Evolutionary conservation across 352 stramenopile species (phyloP).

Genomic region (Phytopythium montanum): DNA sequence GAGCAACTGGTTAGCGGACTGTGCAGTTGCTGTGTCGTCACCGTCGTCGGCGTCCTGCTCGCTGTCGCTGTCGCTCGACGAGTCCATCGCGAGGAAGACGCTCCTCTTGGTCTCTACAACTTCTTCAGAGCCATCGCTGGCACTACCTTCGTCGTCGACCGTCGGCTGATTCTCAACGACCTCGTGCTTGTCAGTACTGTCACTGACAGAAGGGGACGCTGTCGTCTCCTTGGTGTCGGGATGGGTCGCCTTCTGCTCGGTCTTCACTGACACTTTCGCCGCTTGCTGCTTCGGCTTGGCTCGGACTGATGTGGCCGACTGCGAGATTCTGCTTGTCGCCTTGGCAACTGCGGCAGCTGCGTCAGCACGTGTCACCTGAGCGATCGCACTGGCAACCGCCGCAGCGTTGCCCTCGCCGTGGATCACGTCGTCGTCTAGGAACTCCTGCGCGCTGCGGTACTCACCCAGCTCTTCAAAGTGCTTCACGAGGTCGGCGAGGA

Average conservation of each 20-base stretch:
- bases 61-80: constrained; percentile 27
- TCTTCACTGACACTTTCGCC: constrained; percentile 3
- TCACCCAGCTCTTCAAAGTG: constrained; percentile 95
- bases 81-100: constrained; percentile 45
- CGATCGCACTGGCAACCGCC: constrained; percentile 5
- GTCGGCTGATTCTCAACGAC: constrained; percentile 11
- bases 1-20: constrained; percentile 37
- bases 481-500: constrained; percentile 86
- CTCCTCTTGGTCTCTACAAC: constrained; percentile 12
- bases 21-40: constrained; percentile 15
- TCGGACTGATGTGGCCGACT: constrained; percentile 1
- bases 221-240: neutral
- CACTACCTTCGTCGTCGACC: constrained; percentile 6
- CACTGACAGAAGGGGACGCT: neutral
- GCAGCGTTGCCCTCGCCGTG: constrained; percentile 18
- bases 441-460: constrained; percentile 84
- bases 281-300: constrained; percentile 1
- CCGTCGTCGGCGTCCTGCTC: constrained; percentile 19
- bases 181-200: neutral
- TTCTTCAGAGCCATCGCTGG: constrained; percentile 14
- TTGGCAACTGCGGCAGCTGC: neutral
- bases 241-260: neutral
- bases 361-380: neutral
- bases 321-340: neutral
- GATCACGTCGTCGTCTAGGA: constrained; percentile 58